Evolutionary conservation across 164 flowering plant genomes (phyloP).

Genomic region (Magnolia changhungtana): DNA sequence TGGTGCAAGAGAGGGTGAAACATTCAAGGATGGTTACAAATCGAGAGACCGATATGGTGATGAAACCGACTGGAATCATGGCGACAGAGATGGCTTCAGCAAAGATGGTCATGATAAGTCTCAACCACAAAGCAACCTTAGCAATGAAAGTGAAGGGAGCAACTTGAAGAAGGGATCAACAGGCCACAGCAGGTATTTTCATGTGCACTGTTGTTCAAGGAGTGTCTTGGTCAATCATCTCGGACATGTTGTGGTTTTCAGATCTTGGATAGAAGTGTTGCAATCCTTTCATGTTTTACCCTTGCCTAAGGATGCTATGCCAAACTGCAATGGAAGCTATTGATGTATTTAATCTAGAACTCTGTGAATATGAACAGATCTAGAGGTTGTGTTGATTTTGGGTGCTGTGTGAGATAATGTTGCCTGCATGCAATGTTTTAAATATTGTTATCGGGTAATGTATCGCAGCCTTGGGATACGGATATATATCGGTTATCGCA

Average conservation of each 20-base stretch:
- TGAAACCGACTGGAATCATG: constrained; percentile 14
- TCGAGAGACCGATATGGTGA: constrained; percentile 43
- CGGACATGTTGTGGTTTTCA: neutral
- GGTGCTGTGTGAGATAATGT: neutral
- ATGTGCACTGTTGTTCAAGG: neutral
- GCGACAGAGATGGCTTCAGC: constrained; percentile 28
- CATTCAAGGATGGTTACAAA: constrained; percentile 20
- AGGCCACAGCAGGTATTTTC: constrained; percentile 42
- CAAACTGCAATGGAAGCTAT: neutral
- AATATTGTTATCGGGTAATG: too few species aligned
- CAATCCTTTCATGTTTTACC: neutral
- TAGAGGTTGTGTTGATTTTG: neutral
- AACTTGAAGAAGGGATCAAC: constrained; percentile 35
- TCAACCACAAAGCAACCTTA: constrained; percentile 31
- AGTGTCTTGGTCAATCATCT: neutral
- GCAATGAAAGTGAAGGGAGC: constrained; percentile 27
- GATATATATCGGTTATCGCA: too few species aligned
- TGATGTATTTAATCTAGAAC: neutral
- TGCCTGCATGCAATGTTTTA: neutral
- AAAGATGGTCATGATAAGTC: constrained; percentile 42
- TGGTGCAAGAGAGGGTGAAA: constrained; percentile 39
- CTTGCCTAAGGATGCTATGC: neutral
- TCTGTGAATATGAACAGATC: neutral
- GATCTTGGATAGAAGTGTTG: neutral
- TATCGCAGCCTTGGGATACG: too few species aligned